These are phyloP conservation scores for Fusarium continuum DNA, from an alignment of 2,329 filamentous ascomycete species.

Conservation along the genomic window DNA sequence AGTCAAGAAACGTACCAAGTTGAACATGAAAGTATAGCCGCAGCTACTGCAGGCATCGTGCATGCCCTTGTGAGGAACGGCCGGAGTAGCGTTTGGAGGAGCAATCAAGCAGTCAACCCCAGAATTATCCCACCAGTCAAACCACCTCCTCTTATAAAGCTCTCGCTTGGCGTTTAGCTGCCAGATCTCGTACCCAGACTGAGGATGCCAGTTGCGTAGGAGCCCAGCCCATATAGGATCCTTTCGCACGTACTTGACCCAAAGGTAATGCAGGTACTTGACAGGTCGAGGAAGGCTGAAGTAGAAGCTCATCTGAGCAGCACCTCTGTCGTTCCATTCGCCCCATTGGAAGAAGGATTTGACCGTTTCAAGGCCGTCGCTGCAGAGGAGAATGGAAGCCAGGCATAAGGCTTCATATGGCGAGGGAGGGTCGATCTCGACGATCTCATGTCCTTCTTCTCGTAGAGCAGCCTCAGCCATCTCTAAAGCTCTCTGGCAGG, in stretches of 20 bases:
- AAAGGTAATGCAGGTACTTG: conserved; percentile 88
- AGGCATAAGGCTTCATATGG: conserved; percentile 80
- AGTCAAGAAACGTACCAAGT: conserved; percentile 66
- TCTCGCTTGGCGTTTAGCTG: conserved; percentile 80
- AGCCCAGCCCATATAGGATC: conserved; percentile 83
- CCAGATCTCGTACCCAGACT: conserved; percentile 83
- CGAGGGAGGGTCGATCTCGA: conserved; percentile 69
- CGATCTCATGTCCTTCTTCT: conserved; percentile 78
- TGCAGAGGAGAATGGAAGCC: conserved; percentile 81
- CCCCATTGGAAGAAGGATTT: conserved; percentile 78
- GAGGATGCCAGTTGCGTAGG: conserved; percentile 75
- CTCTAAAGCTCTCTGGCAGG: conserved; percentile 79
- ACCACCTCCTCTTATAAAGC: conserved; percentile 79
- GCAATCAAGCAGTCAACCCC: conserved; percentile 81
- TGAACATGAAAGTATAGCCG: conserved; percentile 94
- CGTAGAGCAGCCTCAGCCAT: conserved; percentile 74
- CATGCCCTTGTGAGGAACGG: conserved; percentile 88
- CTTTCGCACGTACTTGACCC: conserved; percentile 82
- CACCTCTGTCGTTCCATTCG: conserved; percentile 83
- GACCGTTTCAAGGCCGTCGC: conserved; percentile 85
- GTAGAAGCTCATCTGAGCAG: conserved; percentile 76
- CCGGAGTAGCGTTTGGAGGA: conserved; percentile 90
- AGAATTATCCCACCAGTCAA: conserved; percentile 82
- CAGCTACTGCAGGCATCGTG: conserved; percentile 84
- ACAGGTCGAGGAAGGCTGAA: conserved; percentile 77